Evolutionary conservation across 169 alveolate genomes (phyloP).

Genomic region (Cryptosporidium andersoni): DNA sequence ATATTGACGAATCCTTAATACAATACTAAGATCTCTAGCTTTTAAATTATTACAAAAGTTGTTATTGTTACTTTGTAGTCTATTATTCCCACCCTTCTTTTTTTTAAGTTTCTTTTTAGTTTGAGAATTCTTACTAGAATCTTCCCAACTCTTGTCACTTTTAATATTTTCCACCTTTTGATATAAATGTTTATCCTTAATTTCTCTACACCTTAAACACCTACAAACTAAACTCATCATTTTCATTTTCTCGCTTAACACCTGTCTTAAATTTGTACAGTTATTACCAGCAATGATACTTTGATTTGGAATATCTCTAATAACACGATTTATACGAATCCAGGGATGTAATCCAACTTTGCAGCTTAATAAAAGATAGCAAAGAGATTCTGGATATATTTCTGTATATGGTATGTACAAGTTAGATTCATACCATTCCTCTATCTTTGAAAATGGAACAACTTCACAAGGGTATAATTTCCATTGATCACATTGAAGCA

Average conservation of each 20-base stretch:
- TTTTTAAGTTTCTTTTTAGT: conserved; percentile 39
- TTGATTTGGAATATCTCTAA: conserved; percentile 93
- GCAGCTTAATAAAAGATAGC: conserved; percentile 79
- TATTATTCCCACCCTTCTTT: conserved; percentile 17
- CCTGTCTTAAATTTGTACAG: conserved; percentile 90
- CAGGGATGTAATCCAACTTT: conserved; percentile 92
- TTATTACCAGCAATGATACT: conserved; percentile 92
- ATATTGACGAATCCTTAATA: conserved; percentile 52
- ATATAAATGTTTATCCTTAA: conserved; percentile 78
- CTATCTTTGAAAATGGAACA: conserved; percentile 90
- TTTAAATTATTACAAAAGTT: neutral
- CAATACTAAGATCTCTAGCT: conserved; percentile 39
- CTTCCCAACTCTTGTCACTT: conserved; percentile 17
- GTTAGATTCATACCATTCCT: conserved; percentile 87
- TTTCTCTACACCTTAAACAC: conserved; percentile 93
- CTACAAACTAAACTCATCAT: conserved; percentile 84
- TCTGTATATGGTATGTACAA: conserved; percentile 89
- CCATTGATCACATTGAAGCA: conserved; percentile 95
- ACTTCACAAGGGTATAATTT: conserved; percentile 94
- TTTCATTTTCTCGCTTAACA: conserved; percentile 81
- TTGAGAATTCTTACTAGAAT: conserved; percentile 24
- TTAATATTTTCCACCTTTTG: conserved; percentile 57
- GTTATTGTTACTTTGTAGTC: conserved; percentile 18
- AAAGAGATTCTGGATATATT: conserved; percentile 79
- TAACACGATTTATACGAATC: conserved; percentile 90